A percentile compares a stretch with the other conserved stretches of the same genome.
These are phyloP conservation scores for Dioscorea alata DNA, from an alignment of 106 monocot species.

Conservation along the genomic window DNA sequence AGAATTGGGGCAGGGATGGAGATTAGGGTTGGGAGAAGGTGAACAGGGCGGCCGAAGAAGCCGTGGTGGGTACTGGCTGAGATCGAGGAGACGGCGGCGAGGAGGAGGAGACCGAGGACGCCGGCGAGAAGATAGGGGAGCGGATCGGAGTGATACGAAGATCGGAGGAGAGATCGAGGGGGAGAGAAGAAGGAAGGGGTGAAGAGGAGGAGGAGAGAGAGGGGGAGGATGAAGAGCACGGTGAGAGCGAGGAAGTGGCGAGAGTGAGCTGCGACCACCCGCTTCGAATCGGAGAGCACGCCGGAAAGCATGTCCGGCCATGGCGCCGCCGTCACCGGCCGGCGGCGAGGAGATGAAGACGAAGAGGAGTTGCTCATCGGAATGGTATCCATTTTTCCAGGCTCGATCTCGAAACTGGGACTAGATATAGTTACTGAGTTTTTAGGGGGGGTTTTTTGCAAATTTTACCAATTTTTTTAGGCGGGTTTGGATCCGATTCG, in stretches of 20 bases:
- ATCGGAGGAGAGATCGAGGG: not conserved
- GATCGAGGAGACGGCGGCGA: constrained; percentile 21
- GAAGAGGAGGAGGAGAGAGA: not conserved
- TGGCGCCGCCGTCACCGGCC: not conserved
- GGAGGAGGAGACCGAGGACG: constrained; percentile 9
- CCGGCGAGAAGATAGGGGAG: not conserved
- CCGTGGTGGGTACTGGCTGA: constrained; percentile 23
- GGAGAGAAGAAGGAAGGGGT: constrained; percentile 4
- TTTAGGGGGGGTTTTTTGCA: no score
- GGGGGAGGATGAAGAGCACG: constrained; percentile 19
- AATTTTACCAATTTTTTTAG: no score
- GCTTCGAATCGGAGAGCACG: constrained; percentile 15
- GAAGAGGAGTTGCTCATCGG: no score
- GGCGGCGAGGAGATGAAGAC: no score
- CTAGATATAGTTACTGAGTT: no score
- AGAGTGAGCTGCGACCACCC: constrained; percentile 37
- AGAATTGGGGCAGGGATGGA: constrained; percentile 19
- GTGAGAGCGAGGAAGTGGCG: constrained; percentile 48
- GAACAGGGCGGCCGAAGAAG: constrained; percentile 28
- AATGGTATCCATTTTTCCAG: no score
- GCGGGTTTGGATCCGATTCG: no score
- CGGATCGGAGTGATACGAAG: not conserved
- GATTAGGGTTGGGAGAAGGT: constrained; percentile 13
- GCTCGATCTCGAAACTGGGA: no score
- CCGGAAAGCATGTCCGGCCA: constrained; percentile 29